Conservation (phyloP, 306 rosid species). For the Fagus crenata region DNA sequence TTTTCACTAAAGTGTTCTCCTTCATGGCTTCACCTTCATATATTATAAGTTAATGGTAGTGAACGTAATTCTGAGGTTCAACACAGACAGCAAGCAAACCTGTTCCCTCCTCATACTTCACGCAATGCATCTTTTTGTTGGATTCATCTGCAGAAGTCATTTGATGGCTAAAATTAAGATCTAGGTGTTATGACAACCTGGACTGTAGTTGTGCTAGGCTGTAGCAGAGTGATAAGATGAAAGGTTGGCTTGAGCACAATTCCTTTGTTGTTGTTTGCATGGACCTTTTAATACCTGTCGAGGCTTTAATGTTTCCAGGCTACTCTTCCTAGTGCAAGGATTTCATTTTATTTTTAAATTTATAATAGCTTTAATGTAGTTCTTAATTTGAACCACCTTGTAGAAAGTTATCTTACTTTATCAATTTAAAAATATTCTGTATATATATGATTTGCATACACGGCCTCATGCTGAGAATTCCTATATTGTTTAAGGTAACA, state of each 20-base stretch:
- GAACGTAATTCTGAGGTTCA: not conserved
- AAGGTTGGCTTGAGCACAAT: no score
- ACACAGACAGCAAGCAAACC: not conserved
- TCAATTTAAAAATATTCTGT: not conserved
- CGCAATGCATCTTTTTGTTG: no score
- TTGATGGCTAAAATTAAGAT: no score
- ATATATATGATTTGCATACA: slow-evolving; percentile 8
- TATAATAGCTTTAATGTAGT: not conserved
- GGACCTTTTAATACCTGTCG: not conserved
- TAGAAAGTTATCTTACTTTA: not conserved
- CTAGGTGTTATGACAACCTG: no score
- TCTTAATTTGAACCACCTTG: not conserved
- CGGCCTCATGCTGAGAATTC: slow-evolving; percentile 26
- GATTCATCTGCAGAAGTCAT: no score
- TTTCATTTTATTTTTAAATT: not conserved
- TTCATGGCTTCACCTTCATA: slow-evolving; percentile 6
- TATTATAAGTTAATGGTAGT: slow-evolving; percentile 6
- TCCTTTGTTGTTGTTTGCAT: no score
- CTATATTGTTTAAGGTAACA: slow-evolving; percentile 41
- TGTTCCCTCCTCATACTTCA: not conserved
- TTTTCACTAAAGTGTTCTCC: slow-evolving; percentile 5
- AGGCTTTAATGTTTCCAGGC: not conserved
- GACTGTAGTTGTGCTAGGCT: no score
- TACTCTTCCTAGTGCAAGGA: not conserved
- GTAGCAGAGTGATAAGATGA: no score